Percentiles rank a stretch among this genome's conserved stretches.
These are phyloP conservation scores for Boletus reticulatus DNA, from an alignment of 768 basidiomycete genomes.

Conservation along the genomic window DNA sequence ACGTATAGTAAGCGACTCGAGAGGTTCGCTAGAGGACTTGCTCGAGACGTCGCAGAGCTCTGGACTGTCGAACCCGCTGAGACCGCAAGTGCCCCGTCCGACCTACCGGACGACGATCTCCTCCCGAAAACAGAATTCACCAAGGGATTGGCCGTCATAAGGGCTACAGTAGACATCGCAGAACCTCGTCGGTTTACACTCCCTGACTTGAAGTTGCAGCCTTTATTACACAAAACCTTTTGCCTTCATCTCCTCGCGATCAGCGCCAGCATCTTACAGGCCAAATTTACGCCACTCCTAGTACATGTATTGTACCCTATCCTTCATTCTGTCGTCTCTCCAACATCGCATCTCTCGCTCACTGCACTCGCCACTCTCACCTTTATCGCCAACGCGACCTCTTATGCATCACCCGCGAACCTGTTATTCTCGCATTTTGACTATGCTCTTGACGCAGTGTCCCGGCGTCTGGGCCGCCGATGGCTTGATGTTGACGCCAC, in stretches of 20 bases:
- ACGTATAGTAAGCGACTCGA: conserved; percentile 49
- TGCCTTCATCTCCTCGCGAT: conserved; percentile 76
- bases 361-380: conserved; percentile 76
- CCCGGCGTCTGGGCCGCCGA: conserved; percentile 73
- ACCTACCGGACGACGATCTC: conserved; percentile 31
- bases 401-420: conserved; percentile 87
- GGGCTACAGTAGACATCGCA: conserved; percentile 54
- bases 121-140: conserved; percentile 55
- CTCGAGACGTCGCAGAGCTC: conserved; percentile 61
- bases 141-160: conserved; percentile 62
- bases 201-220: conserved; percentile 42
- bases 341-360: conserved; percentile 60
- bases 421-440: conserved; percentile 94
- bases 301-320: conserved; percentile 83
- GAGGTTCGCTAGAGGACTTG: conserved; percentile 62
- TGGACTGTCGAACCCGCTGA: conserved; percentile 57
- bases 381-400: conserved; percentile 68
- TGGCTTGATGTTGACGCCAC: conserved; percentile 89
- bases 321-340: conserved; percentile 81
- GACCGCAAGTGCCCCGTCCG: conserved; percentile 15
- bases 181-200: conserved; percentile 29
- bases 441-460: conserved; percentile 90
- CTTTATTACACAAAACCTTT: conserved; percentile 64
- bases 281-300: conserved; percentile 69
- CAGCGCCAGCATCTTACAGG: conserved; percentile 66